phyloP scores from a whole-genome alignment of 805 yeast species.

The Yamadazyma phyllophila region DNA sequence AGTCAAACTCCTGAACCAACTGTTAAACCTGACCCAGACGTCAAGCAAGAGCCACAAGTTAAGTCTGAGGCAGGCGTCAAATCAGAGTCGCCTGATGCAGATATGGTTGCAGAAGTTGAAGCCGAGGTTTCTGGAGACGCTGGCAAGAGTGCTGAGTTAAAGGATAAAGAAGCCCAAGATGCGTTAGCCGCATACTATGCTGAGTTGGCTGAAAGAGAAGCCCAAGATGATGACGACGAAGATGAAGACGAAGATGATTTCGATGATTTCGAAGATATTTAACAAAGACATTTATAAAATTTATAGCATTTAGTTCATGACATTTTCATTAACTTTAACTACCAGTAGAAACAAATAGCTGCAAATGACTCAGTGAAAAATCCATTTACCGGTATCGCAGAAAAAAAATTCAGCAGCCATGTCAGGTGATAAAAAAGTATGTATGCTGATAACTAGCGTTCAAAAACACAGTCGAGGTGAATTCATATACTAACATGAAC shows the following conservation, averaged over 20 bases:
- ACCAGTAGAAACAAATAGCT: not conserved
- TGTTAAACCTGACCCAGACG: conserved; percentile 14
- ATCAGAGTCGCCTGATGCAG: conserved; percentile 6
- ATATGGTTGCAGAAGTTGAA: not conserved
- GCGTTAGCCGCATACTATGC: conserved; percentile 70
- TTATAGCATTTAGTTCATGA: not conserved
- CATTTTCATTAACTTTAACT: no score
- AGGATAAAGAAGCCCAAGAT: conserved; percentile 67
- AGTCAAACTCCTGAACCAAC: conserved; percentile 10
- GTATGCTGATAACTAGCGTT: not conserved
- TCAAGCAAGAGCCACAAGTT: conserved; percentile 16
- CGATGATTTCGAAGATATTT: conserved; percentile 32
- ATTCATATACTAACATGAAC: not conserved
- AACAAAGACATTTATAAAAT: not conserved
- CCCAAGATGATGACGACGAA: conserved; percentile 57
- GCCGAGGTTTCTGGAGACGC: conserved; percentile 15
- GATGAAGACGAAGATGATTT: conserved; percentile 36
- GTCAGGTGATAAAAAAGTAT: conserved; percentile 14
- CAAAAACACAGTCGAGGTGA: not conserved
- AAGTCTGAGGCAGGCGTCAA: conserved; percentile 16
- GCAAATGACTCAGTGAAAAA: conserved; percentile 6
- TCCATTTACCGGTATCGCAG: conserved; percentile 4
- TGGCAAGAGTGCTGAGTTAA: conserved; percentile 33
- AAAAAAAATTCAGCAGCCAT: conserved; percentile 7
- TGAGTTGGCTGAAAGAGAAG: conserved; percentile 67